Percentiles rank a stretch among this genome's conserved stretches.
phyloP scores from a whole-genome alignment of 2,329 filamentous ascomycete genomes.

The Podosphaera xanthii region DNA sequence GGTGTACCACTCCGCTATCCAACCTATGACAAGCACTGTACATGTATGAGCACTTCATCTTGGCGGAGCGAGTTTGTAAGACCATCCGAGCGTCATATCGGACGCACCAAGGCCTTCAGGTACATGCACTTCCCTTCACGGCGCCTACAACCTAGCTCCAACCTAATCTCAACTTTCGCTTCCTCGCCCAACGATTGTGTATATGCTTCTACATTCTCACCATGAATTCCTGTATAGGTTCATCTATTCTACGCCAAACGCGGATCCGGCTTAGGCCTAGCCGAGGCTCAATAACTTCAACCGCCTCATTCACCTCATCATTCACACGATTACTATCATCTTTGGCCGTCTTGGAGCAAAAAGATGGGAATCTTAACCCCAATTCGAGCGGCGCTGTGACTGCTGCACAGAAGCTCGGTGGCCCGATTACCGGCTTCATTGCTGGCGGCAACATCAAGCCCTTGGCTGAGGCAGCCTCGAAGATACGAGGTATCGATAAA shows the following conservation, averaged over 20 bases:
- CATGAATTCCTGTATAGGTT: neutral
- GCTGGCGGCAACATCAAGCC: conserved; percentile 57
- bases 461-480: conserved; percentile 64
- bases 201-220: too few relatives aligned
- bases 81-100: too few relatives aligned
- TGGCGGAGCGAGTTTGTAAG: too few relatives aligned
- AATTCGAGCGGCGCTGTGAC: conserved; percentile 69
- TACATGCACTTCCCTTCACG: too few relatives aligned
- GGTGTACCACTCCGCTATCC: too few relatives aligned
- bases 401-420: conserved; percentile 70
- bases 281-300: neutral
- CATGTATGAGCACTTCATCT: too few relatives aligned
- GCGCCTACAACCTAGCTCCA: too few relatives aligned
- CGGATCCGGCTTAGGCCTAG: neutral
- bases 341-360: conserved; percentile 78
- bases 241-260: neutral
- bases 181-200: too few relatives aligned
- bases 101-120: too few relatives aligned
- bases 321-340: conserved; percentile 25
- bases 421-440: conserved; percentile 65
- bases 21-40: too few relatives aligned
- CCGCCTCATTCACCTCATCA: neutral
- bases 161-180: too few relatives aligned
- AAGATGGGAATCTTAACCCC: conserved; percentile 63
- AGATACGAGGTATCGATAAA: conserved; percentile 79